Evolutionary conservation across 371 early-diverging fungal species (phyloP).

Genomic region (Actinomortierella ambigua): DNA sequence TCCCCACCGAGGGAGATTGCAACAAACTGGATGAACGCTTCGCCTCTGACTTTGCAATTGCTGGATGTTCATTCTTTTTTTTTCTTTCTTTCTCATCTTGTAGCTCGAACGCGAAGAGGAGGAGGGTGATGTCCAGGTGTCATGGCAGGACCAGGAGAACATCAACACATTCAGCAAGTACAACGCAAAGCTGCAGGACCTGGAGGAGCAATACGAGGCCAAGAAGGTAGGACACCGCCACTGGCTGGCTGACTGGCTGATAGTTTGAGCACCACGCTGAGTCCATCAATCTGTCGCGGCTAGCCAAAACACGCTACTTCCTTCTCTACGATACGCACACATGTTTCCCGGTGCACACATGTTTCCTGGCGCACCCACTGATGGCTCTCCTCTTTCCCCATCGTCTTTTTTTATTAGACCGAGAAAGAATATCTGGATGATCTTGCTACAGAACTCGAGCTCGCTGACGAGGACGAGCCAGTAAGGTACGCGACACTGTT

Average conservation of each 20-base stretch:
- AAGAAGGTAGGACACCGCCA: slow-evolving; percentile 67
- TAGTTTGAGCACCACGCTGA: too few species aligned
- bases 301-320: not conserved
- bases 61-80: not conserved
- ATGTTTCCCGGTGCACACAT: too few species aligned
- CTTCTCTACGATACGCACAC: slow-evolving; percentile 1
- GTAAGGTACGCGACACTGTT: slow-evolving; percentile 50
- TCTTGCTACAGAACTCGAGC: slow-evolving; percentile 86
- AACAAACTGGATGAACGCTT: too few species aligned
- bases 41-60: not conserved
- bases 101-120: slow-evolving; percentile 72
- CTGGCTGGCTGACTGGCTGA: not conserved
- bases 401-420: slow-evolving; percentile 20
- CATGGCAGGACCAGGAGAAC: slow-evolving; percentile 92
- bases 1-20: too few species aligned
- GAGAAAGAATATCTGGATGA: slow-evolving; percentile 95
- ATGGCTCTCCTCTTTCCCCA: too few species aligned
- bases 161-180: slow-evolving; percentile 94
- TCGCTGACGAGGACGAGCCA: slow-evolving; percentile 90
- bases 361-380: too few species aligned
- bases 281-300: not conserved
- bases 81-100: not conserved
- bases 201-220: slow-evolving; percentile 79
- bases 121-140: slow-evolving; percentile 89
- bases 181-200: slow-evolving; percentile 75